Base-by-base conservation (phyloP, 139 green algal genomes). In the Tetraselmis chui region DNA sequence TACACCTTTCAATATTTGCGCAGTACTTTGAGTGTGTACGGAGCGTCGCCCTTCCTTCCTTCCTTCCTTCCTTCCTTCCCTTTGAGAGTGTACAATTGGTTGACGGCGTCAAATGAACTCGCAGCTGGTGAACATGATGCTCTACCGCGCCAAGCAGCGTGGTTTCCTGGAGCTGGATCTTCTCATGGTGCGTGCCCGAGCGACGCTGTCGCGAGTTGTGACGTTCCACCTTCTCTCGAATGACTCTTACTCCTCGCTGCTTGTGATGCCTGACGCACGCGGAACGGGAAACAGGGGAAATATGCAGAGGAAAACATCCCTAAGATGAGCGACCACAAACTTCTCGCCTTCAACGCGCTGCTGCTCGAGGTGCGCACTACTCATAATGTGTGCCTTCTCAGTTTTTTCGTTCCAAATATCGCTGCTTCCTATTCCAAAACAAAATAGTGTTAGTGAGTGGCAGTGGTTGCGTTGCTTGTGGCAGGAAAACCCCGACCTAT, bases 81-180 rank as follows among this genome's bases (percentile, higher is more conserved):
- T 67, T n/a, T n/a, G n/a, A 67, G 11, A 5, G 5, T 5, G 45
- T 67, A 67, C 18, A 18, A 67, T 5, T 67, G 45, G 45, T 18
- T 67, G 45, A 67, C 45, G 45, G 45, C 45, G 11, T 5, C 18
- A 5, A 18, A 18, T 67, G 45, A 5, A 18, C 45, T 76, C 5
- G 77, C 81, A 91, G 85, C 75, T 89, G 23, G 83, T 90, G 0
- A 94, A 93, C 84, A 89, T 90, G 79, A 85, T 96, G 29, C 77
- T 96, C 30, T 97, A 97, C 76, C 86, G 93, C 2, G 89, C 81
- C 83, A 93, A 92, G 77, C 94, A 97, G 85, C 84, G 94, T 5
- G 94, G 94, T 1, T 97, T 94, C 75, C 84, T 97, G 24, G 94
- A 97, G 84, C 91, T 97, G 25, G 94, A 97, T 85, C 82, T 97